Evolutionary conservation across 345 rosid genomes (phyloP).

Genomic region (Populus euphratica): DNA sequence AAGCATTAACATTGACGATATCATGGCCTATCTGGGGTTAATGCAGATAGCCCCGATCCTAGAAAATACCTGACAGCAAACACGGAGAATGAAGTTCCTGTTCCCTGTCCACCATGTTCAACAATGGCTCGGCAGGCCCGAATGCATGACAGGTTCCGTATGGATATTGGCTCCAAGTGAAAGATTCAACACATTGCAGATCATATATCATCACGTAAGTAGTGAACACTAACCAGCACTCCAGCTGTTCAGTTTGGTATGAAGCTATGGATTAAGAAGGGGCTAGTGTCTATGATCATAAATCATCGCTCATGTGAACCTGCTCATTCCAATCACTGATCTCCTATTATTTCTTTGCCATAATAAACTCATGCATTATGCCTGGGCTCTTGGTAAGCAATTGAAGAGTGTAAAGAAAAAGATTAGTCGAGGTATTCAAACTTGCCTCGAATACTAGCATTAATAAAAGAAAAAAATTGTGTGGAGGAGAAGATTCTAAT

Average conservation of each 20-base stretch:
- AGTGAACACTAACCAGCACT: neutral
- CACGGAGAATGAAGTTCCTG: neutral
- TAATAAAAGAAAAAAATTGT: too few species aligned
- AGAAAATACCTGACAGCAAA: neutral
- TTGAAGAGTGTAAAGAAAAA: neutral
- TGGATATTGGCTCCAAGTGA: neutral
- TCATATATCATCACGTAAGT: neutral
- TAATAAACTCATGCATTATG: neutral
- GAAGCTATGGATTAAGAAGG: neutral
- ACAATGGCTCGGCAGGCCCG: neutral
- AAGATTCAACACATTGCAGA: neutral
- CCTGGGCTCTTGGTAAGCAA: neutral
- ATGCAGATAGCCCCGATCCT: neutral
- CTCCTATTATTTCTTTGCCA: neutral
- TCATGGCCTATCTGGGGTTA: neutral
- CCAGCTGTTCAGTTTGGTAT: neutral
- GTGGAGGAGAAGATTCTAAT: neutral
- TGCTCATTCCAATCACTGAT: neutral
- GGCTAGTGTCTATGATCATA: neutral
- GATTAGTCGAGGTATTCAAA: too few species aligned
- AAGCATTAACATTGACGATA: neutral
- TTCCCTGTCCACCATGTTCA: neutral
- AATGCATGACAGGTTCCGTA: neutral
- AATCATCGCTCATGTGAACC: neutral
- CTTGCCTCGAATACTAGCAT: too few species aligned